Base-by-base conservation (phyloP, 768 basidiomycete genomes). In the Phaeotremella skinneri region DNA sequence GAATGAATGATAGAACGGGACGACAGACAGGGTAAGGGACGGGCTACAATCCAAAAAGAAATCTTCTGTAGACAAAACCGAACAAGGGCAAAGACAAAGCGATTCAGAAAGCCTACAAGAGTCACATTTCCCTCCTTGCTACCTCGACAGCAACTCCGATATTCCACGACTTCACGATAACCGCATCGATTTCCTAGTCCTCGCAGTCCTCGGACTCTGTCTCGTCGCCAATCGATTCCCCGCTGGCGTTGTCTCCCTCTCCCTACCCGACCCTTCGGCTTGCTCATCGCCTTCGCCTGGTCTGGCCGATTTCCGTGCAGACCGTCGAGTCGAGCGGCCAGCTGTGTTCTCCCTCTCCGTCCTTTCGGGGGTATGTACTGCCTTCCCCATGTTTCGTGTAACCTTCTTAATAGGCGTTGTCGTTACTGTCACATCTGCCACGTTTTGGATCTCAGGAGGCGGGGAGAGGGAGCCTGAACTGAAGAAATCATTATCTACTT, bases 391-490 rank as follows among this genome's bases (percentile, higher is more conserved):
- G n/a, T n/a, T n/a, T n/a, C n/a, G n/a, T n/a, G n/a, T n/a, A 20
- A 23, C 23, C 43, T 45, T 7, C 13, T 9, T 9, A 13, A 14
- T 45, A 20, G 43, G 13, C 20, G 7, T 13, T 20, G 43, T 45
- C 7, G 43, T 45, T 6, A 45, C 6, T 9, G 7, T 45, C 13
- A 45, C 20, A 14, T 45, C 34, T 45, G 11, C 6, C 20, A 6
- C 21, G 13, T 45, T 45, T 23, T 45, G 11, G 43, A 20, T 45
- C 43, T 29, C 25, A 6, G 64, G 67, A 3, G 63, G 57, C 1
- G 68, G 68, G 4, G 69, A 70, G 17, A 70, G 47, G 47, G 56
- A 63, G 16, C 69, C 66, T 11, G 66, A 70, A 49, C 63, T 67
- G 56, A 70, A 70, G 14, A 27, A 31, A 21, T 49, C 43, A 16